phyloP scores from a whole-genome alignment of 768 basidiomycete species.

The Suillus placidus region DNA sequence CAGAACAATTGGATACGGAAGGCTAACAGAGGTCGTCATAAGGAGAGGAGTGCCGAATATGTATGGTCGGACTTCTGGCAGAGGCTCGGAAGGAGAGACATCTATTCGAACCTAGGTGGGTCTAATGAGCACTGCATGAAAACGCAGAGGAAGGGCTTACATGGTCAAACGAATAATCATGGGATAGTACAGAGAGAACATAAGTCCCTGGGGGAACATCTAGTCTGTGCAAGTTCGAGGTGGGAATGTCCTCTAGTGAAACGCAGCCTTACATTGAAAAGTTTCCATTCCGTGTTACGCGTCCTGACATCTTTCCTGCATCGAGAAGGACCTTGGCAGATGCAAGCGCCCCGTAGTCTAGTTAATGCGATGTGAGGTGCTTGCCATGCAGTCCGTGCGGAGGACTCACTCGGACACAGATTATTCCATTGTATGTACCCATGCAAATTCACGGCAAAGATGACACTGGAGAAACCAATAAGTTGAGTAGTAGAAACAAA shows the following conservation, averaged over 20 bases:
- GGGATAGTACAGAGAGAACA: conserved; percentile 65
- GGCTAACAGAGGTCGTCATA: conserved; percentile 53
- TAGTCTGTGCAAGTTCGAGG: conserved; percentile 46
- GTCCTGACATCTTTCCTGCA: conserved; percentile 53
- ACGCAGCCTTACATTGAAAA: conserved; percentile 63
- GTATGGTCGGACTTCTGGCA: conserved; percentile 63
- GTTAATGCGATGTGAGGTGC: conserved; percentile 17
- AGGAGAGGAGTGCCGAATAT: conserved; percentile 68
- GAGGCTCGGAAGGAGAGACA: conserved; percentile 46
- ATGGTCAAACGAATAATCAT: conserved; percentile 72
- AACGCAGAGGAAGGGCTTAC: conserved; percentile 37
- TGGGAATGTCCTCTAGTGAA: background rate
- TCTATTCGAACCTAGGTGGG: conserved; percentile 65
- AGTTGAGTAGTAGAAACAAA: background rate
- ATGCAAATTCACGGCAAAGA: conserved; percentile 54
- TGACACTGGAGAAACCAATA: conserved; percentile 17
- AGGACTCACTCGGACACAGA: conserved; percentile 36
- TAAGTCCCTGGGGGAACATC: conserved; percentile 72
- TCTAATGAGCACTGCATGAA: conserved; percentile 12
- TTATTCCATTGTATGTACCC: conserved; percentile 75
- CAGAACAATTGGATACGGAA: conserved; percentile 66
- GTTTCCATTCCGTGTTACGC: conserved; percentile 57
- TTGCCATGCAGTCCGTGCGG: conserved; percentile 3
- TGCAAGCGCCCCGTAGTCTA: conserved; percentile 48
- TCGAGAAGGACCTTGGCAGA: conserved; percentile 64